Percentiles rank a stretch among this genome's conserved stretches.
phyloP scores from a whole-genome alignment of 2,329 filamentous ascomycete genomes.

The Nemania sp. region DNA sequence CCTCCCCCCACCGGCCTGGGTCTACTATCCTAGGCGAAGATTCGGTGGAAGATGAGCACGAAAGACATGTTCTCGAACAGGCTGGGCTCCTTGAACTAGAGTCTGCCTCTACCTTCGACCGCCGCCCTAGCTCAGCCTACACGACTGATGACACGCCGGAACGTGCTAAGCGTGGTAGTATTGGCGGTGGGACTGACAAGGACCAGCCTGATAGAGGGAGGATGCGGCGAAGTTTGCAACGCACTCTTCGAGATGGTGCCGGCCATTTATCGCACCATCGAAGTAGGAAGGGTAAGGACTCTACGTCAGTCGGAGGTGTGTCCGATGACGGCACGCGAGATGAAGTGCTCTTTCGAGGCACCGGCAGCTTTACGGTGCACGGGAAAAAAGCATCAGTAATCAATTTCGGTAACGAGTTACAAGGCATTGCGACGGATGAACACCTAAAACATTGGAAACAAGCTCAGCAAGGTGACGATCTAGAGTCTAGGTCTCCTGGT shows the following conservation, averaged over 20 bases:
- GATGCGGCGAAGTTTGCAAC: slow-evolving; percentile 87
- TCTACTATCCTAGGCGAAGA: slow-evolving; percentile 51
- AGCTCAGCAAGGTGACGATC: slow-evolving; percentile 57
- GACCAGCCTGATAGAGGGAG: slow-evolving; percentile 72
- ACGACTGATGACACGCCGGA: slow-evolving; percentile 58
- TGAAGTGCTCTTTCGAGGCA: slow-evolving; percentile 80
- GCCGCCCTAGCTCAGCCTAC: slow-evolving; percentile 56
- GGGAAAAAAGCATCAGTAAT: slow-evolving; percentile 98
- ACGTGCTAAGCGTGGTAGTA: slow-evolving; percentile 53
- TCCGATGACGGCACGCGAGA: slow-evolving; percentile 65
- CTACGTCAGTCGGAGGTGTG: slow-evolving; percentile 67
- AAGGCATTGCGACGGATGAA: slow-evolving; percentile 80
- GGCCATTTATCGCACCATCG: slow-evolving; percentile 75
- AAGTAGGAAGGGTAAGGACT: slow-evolving; percentile 82
- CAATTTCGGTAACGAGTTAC: slow-evolving; percentile 93
- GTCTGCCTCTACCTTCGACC: slow-evolving; percentile 57
- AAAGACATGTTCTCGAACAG: slow-evolving; percentile 75
- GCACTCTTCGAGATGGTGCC: slow-evolving; percentile 85
- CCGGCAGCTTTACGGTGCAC: slow-evolving; percentile 94
- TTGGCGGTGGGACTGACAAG: slow-evolving; percentile 52
- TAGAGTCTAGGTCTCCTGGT: slow-evolving; percentile 50
- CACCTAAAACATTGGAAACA: slow-evolving; percentile 73
- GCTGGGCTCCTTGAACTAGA: slow-evolving; percentile 70
- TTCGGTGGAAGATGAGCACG: slow-evolving; percentile 71
- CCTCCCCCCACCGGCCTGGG: slow-evolving; percentile 50